Base-by-base conservation (phyloP, 352 stramenopile species). In the Pythium vanterpoolii region DNA sequence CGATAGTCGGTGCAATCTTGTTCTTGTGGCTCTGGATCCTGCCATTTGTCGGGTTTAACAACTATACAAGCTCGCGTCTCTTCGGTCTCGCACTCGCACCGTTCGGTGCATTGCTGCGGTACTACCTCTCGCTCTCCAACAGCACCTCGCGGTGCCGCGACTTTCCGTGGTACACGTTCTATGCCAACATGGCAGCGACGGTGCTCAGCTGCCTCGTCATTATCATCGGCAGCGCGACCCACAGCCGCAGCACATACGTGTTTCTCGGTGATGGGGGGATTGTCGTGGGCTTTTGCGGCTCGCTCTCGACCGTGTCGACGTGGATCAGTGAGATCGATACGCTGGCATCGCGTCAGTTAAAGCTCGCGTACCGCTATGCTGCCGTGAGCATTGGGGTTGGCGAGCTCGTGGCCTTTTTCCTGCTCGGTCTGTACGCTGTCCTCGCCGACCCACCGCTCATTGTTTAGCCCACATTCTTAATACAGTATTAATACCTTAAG, bases 271-370 rank as follows among this genome's bases (percentile, higher is more conserved):
- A 68, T 26, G 53, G 59, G 7, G 60, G 50, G 3, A 24, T 72
- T 10, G 3, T 72, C 6, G 59, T 62, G 24, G 68, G 68, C 42
- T 74, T 74, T 47, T 69, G 56, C 19, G 68, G 68, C 9, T 74
- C 68, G 51, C 42, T 74, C 18, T 74, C 68, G 5, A 74, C 68
- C 14, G 68, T 74, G 7, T 74, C 68, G 23, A 69, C 63, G 43
- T 74, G 68, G 68, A 58, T 74, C 56, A 72, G 56, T 54, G 68
- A 74, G 48, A 43, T 74, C 38, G 51, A 74, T 44, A 23, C 14
- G 16, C 52, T 74, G 1, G 21, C 58, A 8, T 42, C 58, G 28
- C 58, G 58, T 30, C 45, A 46, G 21, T 47, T 28, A 1, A 23
- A 16, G 5, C 0, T 34, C 14, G 58, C 58, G 40, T 67, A 67